These are phyloP conservation scores for Apiosordaria backusii DNA, from an alignment of 495 filamentous ascomycete genomes.

Conservation along the genomic window DNA sequence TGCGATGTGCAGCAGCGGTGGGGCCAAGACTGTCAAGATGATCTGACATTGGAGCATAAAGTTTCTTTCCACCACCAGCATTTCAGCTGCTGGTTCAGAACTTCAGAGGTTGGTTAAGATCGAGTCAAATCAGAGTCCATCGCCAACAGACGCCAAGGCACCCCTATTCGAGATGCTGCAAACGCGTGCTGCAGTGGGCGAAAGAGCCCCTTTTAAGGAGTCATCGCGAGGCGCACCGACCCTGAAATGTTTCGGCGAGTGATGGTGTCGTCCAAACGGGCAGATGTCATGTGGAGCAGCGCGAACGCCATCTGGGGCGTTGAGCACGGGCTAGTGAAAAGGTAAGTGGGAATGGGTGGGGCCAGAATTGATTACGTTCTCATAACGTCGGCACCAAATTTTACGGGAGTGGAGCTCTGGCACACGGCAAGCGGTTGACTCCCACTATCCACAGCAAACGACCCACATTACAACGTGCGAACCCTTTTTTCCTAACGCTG, in stretches of 20 bases:
- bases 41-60: not conserved
- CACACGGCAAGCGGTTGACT: slow-evolving; percentile 22
- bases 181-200: not conserved
- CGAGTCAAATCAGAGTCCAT: not conserved
- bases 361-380: slow-evolving; percentile 20
- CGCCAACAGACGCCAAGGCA: not conserved
- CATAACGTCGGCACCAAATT: slow-evolving; percentile 27
- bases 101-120: too few relatives aligned
- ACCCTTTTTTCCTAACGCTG: not conserved
- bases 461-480: not conserved
- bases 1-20: not conserved
- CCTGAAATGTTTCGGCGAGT: slow-evolving; percentile 9
- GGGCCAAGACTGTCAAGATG: not conserved
- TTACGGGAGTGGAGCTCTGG: slow-evolving; percentile 24
- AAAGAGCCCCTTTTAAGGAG: not conserved
- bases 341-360: slow-evolving; percentile 17
- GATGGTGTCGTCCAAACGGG: slow-evolving; percentile 11
- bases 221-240: not conserved
- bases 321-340: slow-evolving; percentile 8
- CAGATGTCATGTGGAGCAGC: slow-evolving; percentile 15
- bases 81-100: not conserved
- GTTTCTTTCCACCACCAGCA: not conserved
- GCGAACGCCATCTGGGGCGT: slow-evolving; percentile 14
- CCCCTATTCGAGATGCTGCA: not conserved
- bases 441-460: slow-evolving; percentile 3